Evolutionary conservation across 495 filamentous ascomycete species (phyloP), one percentile per base, ranked within the genome.

Genomic region (Aspergillus asperescens): DNA sequence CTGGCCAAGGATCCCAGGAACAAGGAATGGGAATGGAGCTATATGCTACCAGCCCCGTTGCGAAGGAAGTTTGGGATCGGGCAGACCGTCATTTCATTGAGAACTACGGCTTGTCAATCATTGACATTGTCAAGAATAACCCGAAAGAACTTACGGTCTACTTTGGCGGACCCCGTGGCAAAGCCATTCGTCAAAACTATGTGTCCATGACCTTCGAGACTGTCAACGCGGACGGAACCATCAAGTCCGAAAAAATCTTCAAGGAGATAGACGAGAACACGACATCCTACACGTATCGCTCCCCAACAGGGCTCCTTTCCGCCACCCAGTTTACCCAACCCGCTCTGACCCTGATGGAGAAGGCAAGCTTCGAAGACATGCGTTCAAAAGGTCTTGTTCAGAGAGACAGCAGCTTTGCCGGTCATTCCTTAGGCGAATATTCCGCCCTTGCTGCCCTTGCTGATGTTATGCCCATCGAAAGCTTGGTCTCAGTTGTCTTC

Each of bases 21-120:
- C 94, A 97, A 66, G 93, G 93, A 43, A 99, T 99, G 93, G 93
- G 93, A 71, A 99, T 99, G 93, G 93, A 96, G 67, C 81, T 99
- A 29, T 99, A 99, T 62, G 85, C 73, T 52, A 92, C 83, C 73
- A 96, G 92, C 63, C 77, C 84, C 2, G 93, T 99, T 28, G 93
- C 93, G 41, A 88, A 87, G 71, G 92, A 96, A 64, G 94, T 99
- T 24, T 99, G 93, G 93, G 92, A 99, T 66, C 83, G 92, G 34
- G 94, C 94, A 23, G 93, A 99, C 71, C 89, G 85, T 67, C 94
- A 99, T 65, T 95, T 99, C 67, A 85, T 96, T 72, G 92, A 97
- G 70, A 97, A 96, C 59, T 99, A 99, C 73, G 93, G 92, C 55
- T 94, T 97, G 53, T 87, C 89, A 4, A 99, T 99, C 65, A 93